Evolutionary conservation across 805 yeast genomes (phyloP), one percentile per base, ranked within the genome.

Genomic region (Metschnikowia santaceciliae): DNA sequence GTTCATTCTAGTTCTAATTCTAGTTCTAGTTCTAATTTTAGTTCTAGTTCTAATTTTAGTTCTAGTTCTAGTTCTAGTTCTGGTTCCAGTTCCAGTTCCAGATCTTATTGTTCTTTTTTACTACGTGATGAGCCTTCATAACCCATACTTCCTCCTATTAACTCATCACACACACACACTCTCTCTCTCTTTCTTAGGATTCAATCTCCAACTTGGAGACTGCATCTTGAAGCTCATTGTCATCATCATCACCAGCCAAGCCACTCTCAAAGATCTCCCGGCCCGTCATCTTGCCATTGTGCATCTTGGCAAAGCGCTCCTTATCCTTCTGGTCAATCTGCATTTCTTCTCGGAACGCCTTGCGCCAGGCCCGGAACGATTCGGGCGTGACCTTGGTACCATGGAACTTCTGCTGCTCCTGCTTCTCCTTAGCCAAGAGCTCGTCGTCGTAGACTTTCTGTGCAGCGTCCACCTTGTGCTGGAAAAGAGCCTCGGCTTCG

Each of bases 351-450:
- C 95, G 77, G 68, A 94, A 91, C 47, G 69, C 73, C 3, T 51
- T 49, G 62, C 96, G 76, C 99, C 99, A 92, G 42, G 66, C 75
- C 2, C 65, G 63, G 65, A 80, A 92, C n/a, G 85, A 75, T 58
- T 88, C 96, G 14, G 67, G 70, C 1, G 97, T 92, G 5, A 92
- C 97, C 49, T 86, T 81, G 0, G 98, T 94, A 34, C 99, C 99
- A 38, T 77, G 75, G 69, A 92, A 92, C 68, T 94, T 94, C 66
- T 84, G 85, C 65, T 90, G 96, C 64, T 90, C 97, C 66, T 85
- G 84, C 59, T 75, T 77, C 65, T 94, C 98, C 55, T 81, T 82
- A 20, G 76, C 83, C 47, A 76, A 71, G 17, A 86, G 69, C 54
- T 77, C 79, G 46, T 76, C 72, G 54, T 88, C 90, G 57, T 83